Evolutionary conservation across 805 yeast genomes (phyloP), one percentile per base, ranked within the genome.

Genomic region (Candida fluviatilis): DNA sequence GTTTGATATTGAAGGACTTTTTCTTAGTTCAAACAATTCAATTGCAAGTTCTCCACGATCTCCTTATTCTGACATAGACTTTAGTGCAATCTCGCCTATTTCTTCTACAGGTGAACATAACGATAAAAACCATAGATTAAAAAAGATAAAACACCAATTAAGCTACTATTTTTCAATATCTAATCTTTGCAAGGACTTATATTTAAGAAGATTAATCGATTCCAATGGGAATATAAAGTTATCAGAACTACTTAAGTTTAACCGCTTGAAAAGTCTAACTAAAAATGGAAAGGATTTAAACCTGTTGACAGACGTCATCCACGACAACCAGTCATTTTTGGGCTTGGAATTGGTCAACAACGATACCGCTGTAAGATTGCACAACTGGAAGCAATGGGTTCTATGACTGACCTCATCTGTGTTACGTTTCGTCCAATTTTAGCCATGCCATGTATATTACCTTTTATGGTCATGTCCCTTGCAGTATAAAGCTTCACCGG

Each of bases 91-190:
- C n/a, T n/a, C n/a, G n/a, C n/a, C n/a, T n/a, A n/a, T n/a, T n/a
- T n/a, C n/a, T n/a, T n/a, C n/a, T n/a, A n/a, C n/a, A n/a, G n/a
- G n/a, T n/a, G n/a, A n/a, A n/a, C n/a, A n/a, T n/a, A n/a, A n/a
- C n/a, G 24, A 17, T 11, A 6, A 7, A 30, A 14, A n/a, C n/a
- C 18, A 36, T 29, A 15, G 18, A 23, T 13, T 14, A 7, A 26
- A 35, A 17, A 30, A 35, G 30, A 49, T 46, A 12, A 41, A 30
- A 34, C 33, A 40, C n/a, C 57, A 52, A 42, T 29, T 54, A 11
- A 39, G 36, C 8, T 51, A 53, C 34, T 55, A 54, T 39, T 52
- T 55, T 26, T 54, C 58, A 7, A 41, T 48, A 2, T 48, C 51
- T 24, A 55, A 55, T 38, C 39, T 55, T 19, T 35, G 51, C 38